Evolutionary conservation across 2,329 filamentous ascomycete species (phyloP).

Genomic region (Ascochyta koolunga): DNA sequence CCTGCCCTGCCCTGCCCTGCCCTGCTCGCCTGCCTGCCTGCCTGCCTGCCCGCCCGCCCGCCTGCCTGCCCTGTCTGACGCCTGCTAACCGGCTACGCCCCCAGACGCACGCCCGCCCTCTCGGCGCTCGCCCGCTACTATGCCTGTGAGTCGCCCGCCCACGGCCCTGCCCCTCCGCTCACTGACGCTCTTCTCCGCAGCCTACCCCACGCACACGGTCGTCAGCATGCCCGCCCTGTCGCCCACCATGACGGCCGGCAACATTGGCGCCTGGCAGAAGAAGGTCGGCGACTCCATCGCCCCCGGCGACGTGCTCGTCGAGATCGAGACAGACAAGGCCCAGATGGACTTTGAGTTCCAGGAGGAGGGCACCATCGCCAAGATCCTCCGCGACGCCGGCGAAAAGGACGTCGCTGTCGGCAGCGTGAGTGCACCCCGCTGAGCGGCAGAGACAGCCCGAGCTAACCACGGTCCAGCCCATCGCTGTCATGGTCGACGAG

Average conservation of each 20-base stretch:
- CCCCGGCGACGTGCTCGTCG: constrained; percentile 93
- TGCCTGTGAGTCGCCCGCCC: constrained; percentile 64
- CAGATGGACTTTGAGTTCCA: constrained; percentile 99
- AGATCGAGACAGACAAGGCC: constrained; percentile 99
- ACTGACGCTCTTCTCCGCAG: constrained; percentile 59
- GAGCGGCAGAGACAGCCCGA: too few relatives aligned
- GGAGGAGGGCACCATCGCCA: constrained; percentile 94
- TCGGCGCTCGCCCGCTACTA: constrained; percentile 69
- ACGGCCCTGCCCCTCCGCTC: constrained; percentile 5
- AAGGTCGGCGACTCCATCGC: constrained; percentile 85
- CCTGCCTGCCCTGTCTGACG: too few relatives aligned
- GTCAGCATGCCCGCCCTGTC: constrained; percentile 98
- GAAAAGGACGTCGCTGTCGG: constrained; percentile 94
- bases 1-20: neutral
- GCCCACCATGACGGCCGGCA: constrained; percentile 95
- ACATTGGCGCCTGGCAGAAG: constrained; percentile 98
- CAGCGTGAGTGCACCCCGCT: constrained; percentile 66
- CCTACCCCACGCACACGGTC: constrained; percentile 91
- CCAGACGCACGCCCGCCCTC: constrained; percentile 57
- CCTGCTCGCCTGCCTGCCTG: neutral
- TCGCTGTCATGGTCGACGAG: constrained; percentile 93
- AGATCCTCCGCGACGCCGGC: constrained; percentile 89
- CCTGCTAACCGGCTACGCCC: constrained; percentile 17
- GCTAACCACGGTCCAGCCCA: constrained; percentile 69
- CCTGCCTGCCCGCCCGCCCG: too few relatives aligned